Evolutionary conservation across 2,329 filamentous ascomycete genomes (phyloP), one percentile per base, ranked within the genome.

Genomic region (Cordyceps sp.): DNA sequence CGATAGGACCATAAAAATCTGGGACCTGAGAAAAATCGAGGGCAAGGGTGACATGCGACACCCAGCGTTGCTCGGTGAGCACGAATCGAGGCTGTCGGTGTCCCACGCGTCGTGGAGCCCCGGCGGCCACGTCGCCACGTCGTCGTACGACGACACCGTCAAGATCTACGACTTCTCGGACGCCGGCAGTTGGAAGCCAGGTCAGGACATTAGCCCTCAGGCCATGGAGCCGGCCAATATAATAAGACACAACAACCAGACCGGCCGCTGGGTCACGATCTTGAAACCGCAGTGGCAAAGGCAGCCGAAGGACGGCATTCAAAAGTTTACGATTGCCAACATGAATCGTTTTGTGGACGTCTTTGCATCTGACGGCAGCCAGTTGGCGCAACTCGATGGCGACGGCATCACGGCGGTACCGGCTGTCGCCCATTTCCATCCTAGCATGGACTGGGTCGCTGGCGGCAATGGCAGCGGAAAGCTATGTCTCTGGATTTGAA

Each of bases 301-400:
- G 21, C 66, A 70, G 29, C 88, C 90, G 0, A 59, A 66, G 22
- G 83, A 90, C 36, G 76, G 77, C 7, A 73, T 92, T 5, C 78
- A 93, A 39, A 84, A 88, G 38, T 85, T 98, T 45, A 81, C 74
- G 17, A 88, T 98, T 35, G 90, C 83, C 2, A 98, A 96, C 44
- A 96, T 96, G 90, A 93, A 93, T 49, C 73, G 90, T 2, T 96
- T 94, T 44, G 83, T 96, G 2, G 90, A 98, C 47, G 69, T 98
- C 1, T 98, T 80, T 50, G 79, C 78, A 1, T 67, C 74, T 1
- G 70, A 79, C 30, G 90, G 90, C 0, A 77, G 84, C 45, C 88
- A 96, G 51, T 58, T 98, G 4, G 88, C 82, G 1, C 88, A 96
- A 52, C 55, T 93, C 1, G 84, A 78, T 2, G 84, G 85, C 1